Percentiles rank a stretch among this genome's conserved stretches.
phyloP scores from a whole-genome alignment of 257 asterid genomes.

The Thymus quinquecostatus region DNA sequence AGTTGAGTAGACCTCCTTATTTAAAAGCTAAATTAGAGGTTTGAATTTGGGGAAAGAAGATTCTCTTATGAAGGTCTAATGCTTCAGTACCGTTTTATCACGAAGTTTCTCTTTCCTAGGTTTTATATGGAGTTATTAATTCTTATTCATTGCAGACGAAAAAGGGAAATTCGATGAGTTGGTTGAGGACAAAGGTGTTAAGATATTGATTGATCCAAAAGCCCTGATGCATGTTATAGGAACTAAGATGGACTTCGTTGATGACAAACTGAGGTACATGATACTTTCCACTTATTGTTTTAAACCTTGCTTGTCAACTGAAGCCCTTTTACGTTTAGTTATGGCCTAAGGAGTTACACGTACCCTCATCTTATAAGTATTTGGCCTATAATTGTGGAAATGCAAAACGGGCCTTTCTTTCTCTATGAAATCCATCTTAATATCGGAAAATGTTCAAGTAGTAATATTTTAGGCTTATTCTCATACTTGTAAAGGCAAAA shows the following conservation, averaged over 20 bases:
- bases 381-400: neutral
- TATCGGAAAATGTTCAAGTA: too few relatives aligned
- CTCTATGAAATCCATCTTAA: neutral
- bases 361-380: neutral
- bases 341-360: neutral
- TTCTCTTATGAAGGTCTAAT: neutral
- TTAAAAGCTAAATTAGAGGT: neutral
- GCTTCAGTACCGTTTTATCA: conserved; percentile 1
- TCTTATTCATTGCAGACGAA: conserved; percentile 57
- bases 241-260: conserved; percentile 71
- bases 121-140: neutral
- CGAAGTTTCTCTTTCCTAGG: neutral
- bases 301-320: neutral
- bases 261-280: conserved; percentile 64
- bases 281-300: neutral
- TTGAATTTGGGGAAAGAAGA: too few relatives aligned
- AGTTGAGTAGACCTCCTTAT: neutral
- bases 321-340: neutral
- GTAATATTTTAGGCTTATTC: neutral
- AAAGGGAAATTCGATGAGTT: conserved; percentile 91
- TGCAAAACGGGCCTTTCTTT: neutral
- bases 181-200: conserved; percentile 79
- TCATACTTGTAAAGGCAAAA: neutral
- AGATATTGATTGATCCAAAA: conserved; percentile 63
- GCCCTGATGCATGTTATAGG: conserved; percentile 76